These are phyloP conservation scores for Elongisporangium prolatum DNA, from an alignment of 352 stramenopile genomes.

Conservation along the genomic window DNA sequence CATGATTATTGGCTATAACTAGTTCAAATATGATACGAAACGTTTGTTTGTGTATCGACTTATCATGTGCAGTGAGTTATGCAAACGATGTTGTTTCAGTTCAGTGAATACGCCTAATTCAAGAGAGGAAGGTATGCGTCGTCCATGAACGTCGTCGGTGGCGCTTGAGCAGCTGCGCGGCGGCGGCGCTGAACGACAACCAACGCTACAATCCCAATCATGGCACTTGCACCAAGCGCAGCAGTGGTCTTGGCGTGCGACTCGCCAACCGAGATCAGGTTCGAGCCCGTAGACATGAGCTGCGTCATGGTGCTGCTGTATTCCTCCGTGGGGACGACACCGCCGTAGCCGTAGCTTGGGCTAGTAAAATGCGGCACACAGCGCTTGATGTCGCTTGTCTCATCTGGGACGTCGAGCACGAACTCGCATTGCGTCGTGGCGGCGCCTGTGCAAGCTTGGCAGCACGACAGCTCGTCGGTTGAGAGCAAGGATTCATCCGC, in stretches of 20 bases:
- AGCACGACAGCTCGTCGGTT: conserved; percentile 32
- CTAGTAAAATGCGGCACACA: conserved; percentile 36
- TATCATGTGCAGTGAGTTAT: no score
- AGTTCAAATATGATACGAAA: no score
- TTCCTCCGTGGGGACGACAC: no score
- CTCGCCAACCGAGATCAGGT: conserved; percentile 16
- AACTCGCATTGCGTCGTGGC: conserved; percentile 28
- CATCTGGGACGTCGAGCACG: conserved; percentile 35
- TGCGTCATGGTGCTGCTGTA: conserved; percentile 7
- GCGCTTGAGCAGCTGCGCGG: conserved; percentile 8
- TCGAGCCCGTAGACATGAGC: conserved; percentile 19
- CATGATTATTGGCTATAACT: no score
- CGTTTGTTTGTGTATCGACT: no score
- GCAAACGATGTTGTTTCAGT: no score
- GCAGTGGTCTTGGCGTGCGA: conserved; percentile 23
- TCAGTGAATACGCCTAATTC: conserved; percentile 19
- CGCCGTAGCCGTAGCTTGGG: conserved; percentile 14
- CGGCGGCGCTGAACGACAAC: conserved; percentile 44
- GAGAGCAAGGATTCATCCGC: conserved; percentile 18
- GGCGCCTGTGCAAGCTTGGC: conserved; percentile 25
- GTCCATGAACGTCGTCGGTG: conserved; percentile 17
- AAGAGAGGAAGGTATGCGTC: conserved; percentile 65
- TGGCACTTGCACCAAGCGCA: conserved; percentile 27
- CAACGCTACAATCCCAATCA: conserved; percentile 48
- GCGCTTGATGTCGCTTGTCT: conserved; percentile 42